Base-by-base conservation (phyloP, 768 basidiomycete species). In the Termitomyces sp. region DNA sequence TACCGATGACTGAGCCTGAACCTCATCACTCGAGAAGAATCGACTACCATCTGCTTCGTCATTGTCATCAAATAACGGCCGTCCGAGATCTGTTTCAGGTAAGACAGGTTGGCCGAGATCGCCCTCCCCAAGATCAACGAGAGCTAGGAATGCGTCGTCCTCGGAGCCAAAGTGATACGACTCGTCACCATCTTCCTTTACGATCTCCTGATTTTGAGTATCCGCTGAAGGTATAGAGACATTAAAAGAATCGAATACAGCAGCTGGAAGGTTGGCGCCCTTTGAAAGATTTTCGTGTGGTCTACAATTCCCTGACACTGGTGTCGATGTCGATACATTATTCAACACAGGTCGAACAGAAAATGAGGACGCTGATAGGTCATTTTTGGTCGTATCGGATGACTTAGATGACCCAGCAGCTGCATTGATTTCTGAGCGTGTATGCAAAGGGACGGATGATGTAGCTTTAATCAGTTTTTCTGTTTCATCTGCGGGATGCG, bases 121-220 rank as follows among this genome's bases (percentile, higher is more conserved):
- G 37, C 71, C 73, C 19, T 78, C 78, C 1, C 73, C 76, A 12
- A 83, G 67, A 56, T 84, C 83, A 23, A 84, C 74, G 10, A 75
- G 68, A 19, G 86, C 85, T 37, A 85, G 71, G 62, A 88, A 79
- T 1, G 77, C 83, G 53, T 84, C 87, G 53, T 89, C 88, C 41
- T 91, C 85, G 1, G 85, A 86, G 55, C 74, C 72, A 60, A 83
- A 78, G 11, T 74, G 73, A 59, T 79, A 84, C 0, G 76, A 77
- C 3, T 77, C 77, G 38, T 73, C 69, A 11, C 53, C 57, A 26
- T 63, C 62, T 37, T 58, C 48, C 28, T 53, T 47, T 37, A 5
- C 15, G 11, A 48, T 37, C 19, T 50, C 38, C 9, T 6, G 31
- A 28, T 51, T 33, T 12, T 21, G 37, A n/a, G 64, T 56, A 2